phyloP scores from a whole-genome alignment of 768 basidiomycete genomes.

The Multifurca ochricompacta region DNA sequence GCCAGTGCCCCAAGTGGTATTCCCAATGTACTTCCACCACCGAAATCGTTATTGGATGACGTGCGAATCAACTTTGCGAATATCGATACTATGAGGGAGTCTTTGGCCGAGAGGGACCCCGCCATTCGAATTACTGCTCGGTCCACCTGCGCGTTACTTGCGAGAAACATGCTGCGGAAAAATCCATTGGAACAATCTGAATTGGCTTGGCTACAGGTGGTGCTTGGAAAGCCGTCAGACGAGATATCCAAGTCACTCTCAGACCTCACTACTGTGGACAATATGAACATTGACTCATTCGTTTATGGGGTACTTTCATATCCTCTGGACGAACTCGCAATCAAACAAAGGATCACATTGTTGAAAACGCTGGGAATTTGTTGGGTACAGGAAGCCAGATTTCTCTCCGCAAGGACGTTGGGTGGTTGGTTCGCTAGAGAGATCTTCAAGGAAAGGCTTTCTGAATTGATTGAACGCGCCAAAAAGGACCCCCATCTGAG shows the following conservation, averaged over 20 bases:
- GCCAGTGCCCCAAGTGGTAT: not conserved
- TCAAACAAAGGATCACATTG: not conserved
- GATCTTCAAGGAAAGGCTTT: not conserved
- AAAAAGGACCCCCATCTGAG: not conserved
- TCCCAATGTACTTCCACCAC: not conserved
- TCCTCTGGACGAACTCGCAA: not conserved
- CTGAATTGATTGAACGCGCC: not conserved
- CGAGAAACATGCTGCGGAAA: slow-evolving; percentile 1
- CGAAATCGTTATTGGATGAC: not conserved
- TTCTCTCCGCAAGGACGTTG: not conserved
- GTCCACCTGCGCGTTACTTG: slow-evolving; percentile 8
- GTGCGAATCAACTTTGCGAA: slow-evolving; percentile 7
- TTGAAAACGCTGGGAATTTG: slow-evolving; percentile 1
- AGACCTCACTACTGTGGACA: not conserved
- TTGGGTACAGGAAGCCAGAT: not conserved
- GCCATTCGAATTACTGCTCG: not conserved
- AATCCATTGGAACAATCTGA: not conserved
- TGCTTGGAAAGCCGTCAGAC: not conserved
- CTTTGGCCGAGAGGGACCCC: slow-evolving; percentile 2
- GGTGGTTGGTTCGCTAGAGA: too few relatives aligned
- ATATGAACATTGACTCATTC: slow-evolving; percentile 5
- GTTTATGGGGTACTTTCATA: not conserved
- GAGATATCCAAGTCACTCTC: not conserved
- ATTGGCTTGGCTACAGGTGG: slow-evolving; percentile 3
- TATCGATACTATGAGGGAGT: not conserved